Base-by-base conservation (phyloP, 768 basidiomycete genomes). In the Russula lepida region DNA sequence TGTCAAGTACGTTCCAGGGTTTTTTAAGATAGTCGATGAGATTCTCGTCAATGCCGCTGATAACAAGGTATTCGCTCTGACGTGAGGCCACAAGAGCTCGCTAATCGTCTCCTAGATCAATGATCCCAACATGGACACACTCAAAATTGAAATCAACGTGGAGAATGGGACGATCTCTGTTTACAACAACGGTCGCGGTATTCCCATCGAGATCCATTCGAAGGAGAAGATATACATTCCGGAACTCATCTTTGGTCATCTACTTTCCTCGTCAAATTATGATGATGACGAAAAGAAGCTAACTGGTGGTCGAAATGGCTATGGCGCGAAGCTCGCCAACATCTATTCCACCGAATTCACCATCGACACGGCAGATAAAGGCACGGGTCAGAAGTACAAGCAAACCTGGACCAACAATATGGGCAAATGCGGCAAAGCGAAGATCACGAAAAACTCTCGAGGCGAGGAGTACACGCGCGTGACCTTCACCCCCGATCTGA, bases 11-110 rank as follows among this genome's bases (percentile, higher is more conserved):
- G 95, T 98, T 2, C 97, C 97, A 0, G 97, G 95, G 56, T 95
- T 99, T 73, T 94, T 95, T 83, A 99, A 99, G 80, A 99, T 99
- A 69, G 88, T 99, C 15, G 97, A 99, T 69, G 97, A 99, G 76
- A 99, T 99, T 69, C 78, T 99, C 3, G 97, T 99, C 68, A 99
- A 99, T 73, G 97, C 97, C 23, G 97, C 97, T 4, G 97, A 99
- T 72, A 97, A 98, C 76, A 99, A 99, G 86, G 95, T 91, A 64
- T 58, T 78, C 72, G 9, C n/a, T 15, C 0, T n/a, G 12, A 13
- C 35, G n/a, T 37, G 12, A 15, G 54, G 30, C 41, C n/a, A 48
- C 21, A 23, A n/a, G n/a, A 19, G 28, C 21, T 47, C 32, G 46
- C 51, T 59, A 13, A 58, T 23, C 43, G 44, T 33, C 13, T n/a